Conservation (phyloP, 2,329 filamentous ascomycete species). For the Stemphylium vesicarium region DNA sequence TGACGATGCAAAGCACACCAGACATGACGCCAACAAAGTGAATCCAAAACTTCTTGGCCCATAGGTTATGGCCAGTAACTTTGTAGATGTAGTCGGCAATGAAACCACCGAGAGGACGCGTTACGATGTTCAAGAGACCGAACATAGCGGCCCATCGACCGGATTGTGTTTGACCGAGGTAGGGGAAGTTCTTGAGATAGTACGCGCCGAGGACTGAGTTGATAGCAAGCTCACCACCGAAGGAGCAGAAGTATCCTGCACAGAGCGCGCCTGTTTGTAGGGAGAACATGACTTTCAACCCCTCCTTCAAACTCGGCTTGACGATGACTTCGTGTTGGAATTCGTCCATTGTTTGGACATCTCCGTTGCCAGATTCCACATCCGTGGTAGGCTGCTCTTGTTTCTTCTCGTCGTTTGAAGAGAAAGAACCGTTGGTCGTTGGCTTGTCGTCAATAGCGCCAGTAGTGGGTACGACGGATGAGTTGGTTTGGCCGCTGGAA, state of each 20-base stretch:
- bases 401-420: constrained; percentile 50
- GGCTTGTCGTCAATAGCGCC: constrained; percentile 56
- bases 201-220: constrained; percentile 67
- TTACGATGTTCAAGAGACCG: constrained; percentile 74
- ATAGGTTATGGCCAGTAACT: constrained; percentile 56
- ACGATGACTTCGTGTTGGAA: constrained; percentile 66
- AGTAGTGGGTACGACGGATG: constrained; percentile 58
- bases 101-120: constrained; percentile 70
- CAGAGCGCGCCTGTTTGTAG: constrained; percentile 61
- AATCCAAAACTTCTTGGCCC: constrained; percentile 69
- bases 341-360: constrained; percentile 61
- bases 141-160: constrained; percentile 75
- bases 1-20: constrained; percentile 66
- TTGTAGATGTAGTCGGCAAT: constrained; percentile 64
- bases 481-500: constrained; percentile 58
- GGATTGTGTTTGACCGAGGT: constrained; percentile 60
- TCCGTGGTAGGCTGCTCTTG: constrained; percentile 27
- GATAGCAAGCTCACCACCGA: constrained; percentile 66
- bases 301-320: constrained; percentile 67
- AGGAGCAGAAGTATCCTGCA: constrained; percentile 65
- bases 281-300: constrained; percentile 67
- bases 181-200: constrained; percentile 63
- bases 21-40: constrained; percentile 62
- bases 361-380: constrained; percentile 57
- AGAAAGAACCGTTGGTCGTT: constrained; percentile 41